These are phyloP conservation scores for Rhodotorula sp. DNA, from an alignment of 1,284 basidiomycete genomes.

Conservation along the genomic window DNA sequence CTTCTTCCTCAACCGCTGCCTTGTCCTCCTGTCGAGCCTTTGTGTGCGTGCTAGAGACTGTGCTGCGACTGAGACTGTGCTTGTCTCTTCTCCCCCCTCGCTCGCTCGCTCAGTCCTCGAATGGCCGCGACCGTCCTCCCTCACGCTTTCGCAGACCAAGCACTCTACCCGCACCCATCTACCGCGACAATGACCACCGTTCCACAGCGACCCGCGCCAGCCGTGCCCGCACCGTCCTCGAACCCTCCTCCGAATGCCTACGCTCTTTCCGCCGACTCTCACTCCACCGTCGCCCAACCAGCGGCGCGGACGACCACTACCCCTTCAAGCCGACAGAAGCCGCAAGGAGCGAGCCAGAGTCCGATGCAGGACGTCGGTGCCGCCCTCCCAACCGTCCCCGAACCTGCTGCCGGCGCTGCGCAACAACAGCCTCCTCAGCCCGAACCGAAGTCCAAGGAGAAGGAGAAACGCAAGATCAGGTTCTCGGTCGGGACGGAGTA, in stretches of 20 bases:
- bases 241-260: not conserved
- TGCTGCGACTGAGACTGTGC: too few relatives aligned
- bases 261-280: constrained; percentile 5
- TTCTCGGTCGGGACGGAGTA: constrained; percentile 43
- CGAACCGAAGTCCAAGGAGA: not conserved
- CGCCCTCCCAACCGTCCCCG: not conserved
- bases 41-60: too few relatives aligned
- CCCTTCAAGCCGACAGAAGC: not conserved
- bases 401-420: not conserved
- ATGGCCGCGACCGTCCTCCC: too few relatives aligned
- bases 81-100: too few relatives aligned
- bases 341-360: not conserved
- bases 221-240: not conserved
- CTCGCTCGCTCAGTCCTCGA: too few relatives aligned
- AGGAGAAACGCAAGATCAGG: constrained; percentile 30
- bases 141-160: too few relatives aligned
- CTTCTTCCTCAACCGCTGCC: not conserved
- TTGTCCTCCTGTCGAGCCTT: not conserved
- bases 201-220: not conserved
- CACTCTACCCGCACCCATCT: too few relatives aligned
- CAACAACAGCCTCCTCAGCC: not conserved
- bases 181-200: not conserved
- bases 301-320: not conserved
- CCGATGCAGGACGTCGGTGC: constrained; percentile 5
- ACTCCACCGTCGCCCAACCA: not conserved